Base-by-base conservation (phyloP, 2,329 filamentous ascomycete species). In the Trichoderma endophyticum region DNA sequence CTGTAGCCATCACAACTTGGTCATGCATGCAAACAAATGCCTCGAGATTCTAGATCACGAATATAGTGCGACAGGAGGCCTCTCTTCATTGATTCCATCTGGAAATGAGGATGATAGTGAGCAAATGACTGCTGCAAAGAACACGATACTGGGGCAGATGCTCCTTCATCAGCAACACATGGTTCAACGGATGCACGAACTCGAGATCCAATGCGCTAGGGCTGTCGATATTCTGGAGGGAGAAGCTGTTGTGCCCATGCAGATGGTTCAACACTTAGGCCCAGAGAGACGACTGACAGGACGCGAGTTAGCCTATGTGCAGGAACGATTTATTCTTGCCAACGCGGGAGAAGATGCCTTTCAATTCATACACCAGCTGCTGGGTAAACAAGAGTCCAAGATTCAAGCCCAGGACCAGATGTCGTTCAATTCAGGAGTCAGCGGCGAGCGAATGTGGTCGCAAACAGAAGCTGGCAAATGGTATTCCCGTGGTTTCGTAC, bases 21-120 rank as follows among this genome's bases (percentile, higher is more conserved):
- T 88, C 32, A 82, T 84, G 80, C 88, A 90, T 77, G 87, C 88
- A 72, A 90, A 90, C 76, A 83, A 86, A 72, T 86, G 88, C 65
- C 84, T 90, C 6, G 88, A 90, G 80, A 82, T 86, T 2, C 83
- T 90, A 7, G 88, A 90, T 74, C 87, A 90, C 76, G 88, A 90
- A 77, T 88, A 86, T 75, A 83, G 83, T 57, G 81, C 84, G 30
- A 85, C 86, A 43, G 88, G 88, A 18, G 88, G 88, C 3, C 79
- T 90, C 21, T 80, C 90, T 56, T 84, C 85, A 21, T 79, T 90
- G 8, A 82, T 90, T 1, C 88, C 88, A 0, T 80, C 81, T 3
- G 80, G 82, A 18, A 77, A 78, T 3, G 78, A 78, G 6, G 74
- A 80, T 6, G 79, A 81, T 67, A 75, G 75, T 18, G 77, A 80